phyloP scores from a whole-genome alignment of 2,329 filamentous ascomycete species.

The Alternaria dauci region DNA sequence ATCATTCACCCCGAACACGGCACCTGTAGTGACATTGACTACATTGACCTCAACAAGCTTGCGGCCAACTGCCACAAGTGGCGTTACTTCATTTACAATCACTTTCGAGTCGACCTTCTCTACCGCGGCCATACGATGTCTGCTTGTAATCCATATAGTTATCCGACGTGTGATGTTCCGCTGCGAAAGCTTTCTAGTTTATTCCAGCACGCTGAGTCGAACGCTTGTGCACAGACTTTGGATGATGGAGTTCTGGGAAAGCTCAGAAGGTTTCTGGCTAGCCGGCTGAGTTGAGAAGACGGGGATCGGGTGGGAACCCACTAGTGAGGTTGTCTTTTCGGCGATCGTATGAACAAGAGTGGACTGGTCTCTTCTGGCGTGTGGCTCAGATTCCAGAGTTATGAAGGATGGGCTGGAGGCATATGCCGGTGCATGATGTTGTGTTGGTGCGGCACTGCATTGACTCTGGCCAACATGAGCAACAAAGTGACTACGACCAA shows the following conservation, averaged over 20 bases:
- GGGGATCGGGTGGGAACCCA: neutral
- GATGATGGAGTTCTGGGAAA: neutral
- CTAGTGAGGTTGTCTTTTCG: too few species aligned
- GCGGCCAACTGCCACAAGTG: neutral
- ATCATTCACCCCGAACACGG: slow-evolving; percentile 7
- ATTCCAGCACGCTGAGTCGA: slow-evolving; percentile 18
- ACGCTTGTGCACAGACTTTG: slow-evolving; percentile 9
- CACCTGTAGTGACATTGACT: neutral
- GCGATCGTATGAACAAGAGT: too few species aligned
- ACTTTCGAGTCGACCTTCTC: neutral
- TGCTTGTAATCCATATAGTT: neutral
- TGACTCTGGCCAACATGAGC: too few species aligned
- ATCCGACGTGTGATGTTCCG: neutral
- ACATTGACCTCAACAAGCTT: neutral
- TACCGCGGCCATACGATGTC: neutral
- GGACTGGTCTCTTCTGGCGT: too few species aligned
- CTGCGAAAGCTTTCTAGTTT: slow-evolving; percentile 12
- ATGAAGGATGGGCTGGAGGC: too few species aligned
- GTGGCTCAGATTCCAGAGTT: too few species aligned
- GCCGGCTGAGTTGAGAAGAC: neutral
- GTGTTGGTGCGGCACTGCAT: too few species aligned
- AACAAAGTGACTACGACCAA: too few species aligned
- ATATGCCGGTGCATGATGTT: too few species aligned
- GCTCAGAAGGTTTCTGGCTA: neutral
- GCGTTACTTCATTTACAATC: neutral